These are phyloP conservation scores for Xylariomycetidae sp. DNA, from an alignment of 2,329 filamentous ascomycete genomes.

Conservation along the genomic window DNA sequence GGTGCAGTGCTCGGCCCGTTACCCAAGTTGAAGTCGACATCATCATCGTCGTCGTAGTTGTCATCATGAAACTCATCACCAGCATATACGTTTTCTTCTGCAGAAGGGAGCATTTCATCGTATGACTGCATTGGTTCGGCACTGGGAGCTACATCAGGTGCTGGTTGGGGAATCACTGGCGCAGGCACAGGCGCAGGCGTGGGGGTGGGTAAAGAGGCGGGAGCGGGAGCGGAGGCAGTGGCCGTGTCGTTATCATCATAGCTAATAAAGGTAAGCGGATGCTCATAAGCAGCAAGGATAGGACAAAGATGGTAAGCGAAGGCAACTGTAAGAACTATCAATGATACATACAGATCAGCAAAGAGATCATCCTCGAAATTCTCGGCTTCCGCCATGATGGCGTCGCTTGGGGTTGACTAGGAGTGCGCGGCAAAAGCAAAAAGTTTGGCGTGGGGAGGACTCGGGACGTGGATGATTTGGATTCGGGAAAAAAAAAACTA, in stretches of 20 bases:
- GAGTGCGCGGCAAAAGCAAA: background rate
- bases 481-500: no score
- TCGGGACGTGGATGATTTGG: conserved; percentile 7
- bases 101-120: conserved; percentile 20
- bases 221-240: conserved; percentile 29
- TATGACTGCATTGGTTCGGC: conserved; percentile 27
- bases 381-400: conserved; percentile 70
- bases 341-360: conserved; percentile 79
- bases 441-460: conserved; percentile 1
- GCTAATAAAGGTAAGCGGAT: conserved; percentile 36
- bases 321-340: background rate
- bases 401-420: conserved; percentile 7
- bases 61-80: conserved; percentile 40
- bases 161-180: conserved; percentile 16
- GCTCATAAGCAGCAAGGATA: background rate
- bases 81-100: conserved; percentile 28
- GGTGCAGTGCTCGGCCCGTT: conserved; percentile 30
- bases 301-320: background rate
- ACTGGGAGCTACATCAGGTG: conserved; percentile 29
- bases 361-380: conserved; percentile 93
- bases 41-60: conserved; percentile 49
- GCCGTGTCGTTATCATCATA: conserved; percentile 63
- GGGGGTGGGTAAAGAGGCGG: conserved; percentile 16
- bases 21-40: conserved; percentile 56
- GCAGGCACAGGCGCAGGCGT: conserved; percentile 21